Percentiles rank a stretch among this genome's conserved stretches.
These are phyloP conservation scores for Gossypium davidsonii DNA, from an alignment of 441 rosid genomes.

Conservation along the genomic window DNA sequence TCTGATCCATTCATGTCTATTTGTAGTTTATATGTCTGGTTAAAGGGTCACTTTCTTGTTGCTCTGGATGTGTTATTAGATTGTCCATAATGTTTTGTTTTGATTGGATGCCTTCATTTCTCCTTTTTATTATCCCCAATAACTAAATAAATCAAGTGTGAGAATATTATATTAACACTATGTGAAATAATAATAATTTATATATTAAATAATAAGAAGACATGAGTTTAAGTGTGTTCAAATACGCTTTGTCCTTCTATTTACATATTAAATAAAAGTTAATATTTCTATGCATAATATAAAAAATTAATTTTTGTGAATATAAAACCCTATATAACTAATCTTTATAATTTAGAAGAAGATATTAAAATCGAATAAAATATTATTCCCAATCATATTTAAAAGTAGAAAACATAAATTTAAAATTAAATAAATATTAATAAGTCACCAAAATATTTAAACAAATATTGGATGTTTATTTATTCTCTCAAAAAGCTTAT, in stretches of 20 bases:
- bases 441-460: neutral
- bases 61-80: neutral
- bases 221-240: too few species aligned
- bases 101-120: neutral
- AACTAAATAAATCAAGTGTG: neutral
- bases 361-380: too few species aligned
- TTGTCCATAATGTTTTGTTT: slow-evolving; percentile 15
- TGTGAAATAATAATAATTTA: too few species aligned
- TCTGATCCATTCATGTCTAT: slow-evolving; percentile 24
- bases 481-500: neutral
- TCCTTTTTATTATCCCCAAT: neutral
- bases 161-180: neutral
- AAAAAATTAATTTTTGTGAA: too few species aligned
- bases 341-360: too few species aligned
- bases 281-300: too few species aligned
- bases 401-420: neutral
- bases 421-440: neutral
- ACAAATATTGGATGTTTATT: neutral
- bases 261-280: too few species aligned
- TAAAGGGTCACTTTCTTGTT: slow-evolving; percentile 27
- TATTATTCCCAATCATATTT: neutral
- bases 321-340: too few species aligned
- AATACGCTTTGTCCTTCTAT: too few species aligned
- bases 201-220: too few species aligned
- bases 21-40: slow-evolving; percentile 27